Conservation (phyloP, 2,329 filamentous ascomycete species). For the Triangularia setosa region DNA sequence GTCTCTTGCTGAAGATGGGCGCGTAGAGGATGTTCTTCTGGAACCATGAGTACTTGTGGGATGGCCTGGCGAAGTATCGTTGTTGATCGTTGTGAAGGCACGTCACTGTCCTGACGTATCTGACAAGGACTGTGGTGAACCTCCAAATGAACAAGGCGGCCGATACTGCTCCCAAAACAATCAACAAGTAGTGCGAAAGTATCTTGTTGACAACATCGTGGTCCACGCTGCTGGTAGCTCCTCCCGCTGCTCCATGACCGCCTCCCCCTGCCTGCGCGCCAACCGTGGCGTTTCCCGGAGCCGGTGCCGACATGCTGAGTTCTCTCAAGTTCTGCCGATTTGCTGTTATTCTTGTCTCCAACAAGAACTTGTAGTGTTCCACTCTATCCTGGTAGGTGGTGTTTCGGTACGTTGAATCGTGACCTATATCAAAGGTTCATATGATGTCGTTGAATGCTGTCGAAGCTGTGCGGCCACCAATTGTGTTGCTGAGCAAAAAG, state of each 20-base stretch:
- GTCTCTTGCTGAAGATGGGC: constrained; percentile 68
- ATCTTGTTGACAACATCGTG: constrained; percentile 43
- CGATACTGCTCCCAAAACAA: constrained; percentile 62
- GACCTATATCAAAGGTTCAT: not conserved
- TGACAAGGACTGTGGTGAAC: constrained; percentile 54
- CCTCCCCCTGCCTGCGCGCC: constrained; percentile 2
- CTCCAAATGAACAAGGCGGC: constrained; percentile 65
- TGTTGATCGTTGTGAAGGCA: constrained; percentile 77
- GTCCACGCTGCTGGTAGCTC: constrained; percentile 27
- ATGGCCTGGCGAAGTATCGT: constrained; percentile 67
- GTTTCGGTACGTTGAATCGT: not conserved
- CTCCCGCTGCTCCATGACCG: constrained; percentile 9
- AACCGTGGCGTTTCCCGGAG: constrained; percentile 3
- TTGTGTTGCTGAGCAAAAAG: not conserved
- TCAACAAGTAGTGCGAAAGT: constrained; percentile 57
- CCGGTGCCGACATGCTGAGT: not conserved
- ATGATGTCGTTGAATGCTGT: not conserved
- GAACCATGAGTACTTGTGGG: constrained; percentile 51
- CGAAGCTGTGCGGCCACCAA: not conserved
- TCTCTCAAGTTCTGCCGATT: not conserved
- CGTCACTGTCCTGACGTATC: constrained; percentile 68
- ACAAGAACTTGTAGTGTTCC: not conserved
- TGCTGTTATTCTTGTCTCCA: not conserved
- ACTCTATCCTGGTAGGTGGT: not conserved
- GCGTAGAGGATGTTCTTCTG: constrained; percentile 67